These are phyloP conservation scores for Saccharomycopsis olivae DNA, from an alignment of 805 yeast genomes.

Conservation along the genomic window DNA sequence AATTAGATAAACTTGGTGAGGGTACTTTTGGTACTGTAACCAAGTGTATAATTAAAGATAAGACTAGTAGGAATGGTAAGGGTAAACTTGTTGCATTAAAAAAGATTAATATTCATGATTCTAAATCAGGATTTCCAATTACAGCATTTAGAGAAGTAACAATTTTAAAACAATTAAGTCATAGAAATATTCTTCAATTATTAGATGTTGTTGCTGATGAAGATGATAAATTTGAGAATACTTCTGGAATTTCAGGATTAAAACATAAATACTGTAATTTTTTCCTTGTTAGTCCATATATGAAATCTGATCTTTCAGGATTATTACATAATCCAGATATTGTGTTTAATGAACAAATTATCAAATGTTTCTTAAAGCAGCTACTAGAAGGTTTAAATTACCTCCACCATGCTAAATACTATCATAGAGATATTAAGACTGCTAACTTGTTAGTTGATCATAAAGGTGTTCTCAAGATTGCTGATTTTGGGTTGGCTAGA, in stretches of 20 bases:
- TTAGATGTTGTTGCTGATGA: slow-evolving; percentile 53
- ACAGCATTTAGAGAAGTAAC: slow-evolving; percentile 92
- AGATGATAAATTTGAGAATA: slow-evolving; percentile 1
- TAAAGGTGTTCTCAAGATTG: slow-evolving; percentile 73
- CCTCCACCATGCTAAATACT: slow-evolving; percentile 45
- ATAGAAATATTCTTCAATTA: slow-evolving; percentile 65
- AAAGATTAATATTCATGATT: slow-evolving; percentile 49
- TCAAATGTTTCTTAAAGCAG: slow-evolving; percentile 77
- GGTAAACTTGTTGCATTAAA: slow-evolving; percentile 70
- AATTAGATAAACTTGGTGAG: slow-evolving; percentile 48
- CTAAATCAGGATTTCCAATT: slow-evolving; percentile 65
- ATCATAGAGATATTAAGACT: slow-evolving; percentile 91
- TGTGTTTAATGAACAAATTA: slow-evolving; percentile 47
- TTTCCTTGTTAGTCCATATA: slow-evolving; percentile 86
- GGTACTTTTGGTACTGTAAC: slow-evolving; percentile 87
- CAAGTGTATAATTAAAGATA: slow-evolving; percentile 37
- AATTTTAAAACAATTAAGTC: slow-evolving; percentile 60
- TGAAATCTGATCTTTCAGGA: slow-evolving; percentile 92
- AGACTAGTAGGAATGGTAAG: neutral
- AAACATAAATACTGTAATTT: slow-evolving; percentile 27
- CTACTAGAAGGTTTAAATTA: slow-evolving; percentile 72
- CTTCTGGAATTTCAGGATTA: neutral
- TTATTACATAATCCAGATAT: slow-evolving; percentile 72
- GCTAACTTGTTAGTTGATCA: slow-evolving; percentile 80
- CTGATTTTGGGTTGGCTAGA: slow-evolving; percentile 93